A percentile compares a stretch with the other conserved stretches of the same genome.
Conservation (phyloP, 192 early-diverging fungal genomes). For the Chytriomyces sp. region DNA sequence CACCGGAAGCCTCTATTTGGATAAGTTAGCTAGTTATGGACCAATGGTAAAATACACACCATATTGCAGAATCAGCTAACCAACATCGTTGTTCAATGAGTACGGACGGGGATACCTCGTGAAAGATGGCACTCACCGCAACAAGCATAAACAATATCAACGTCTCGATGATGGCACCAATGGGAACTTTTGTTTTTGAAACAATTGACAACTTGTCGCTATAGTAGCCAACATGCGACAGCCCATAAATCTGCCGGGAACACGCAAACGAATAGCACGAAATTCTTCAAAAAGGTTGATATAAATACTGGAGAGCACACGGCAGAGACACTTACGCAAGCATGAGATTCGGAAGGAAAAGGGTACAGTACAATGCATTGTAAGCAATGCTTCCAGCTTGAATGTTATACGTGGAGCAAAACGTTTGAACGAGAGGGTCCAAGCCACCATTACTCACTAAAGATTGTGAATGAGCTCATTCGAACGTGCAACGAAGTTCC, state of each 20-base stretch:
- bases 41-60: not conserved
- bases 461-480: not conserved
- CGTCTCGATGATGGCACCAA: not conserved
- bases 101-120: not conserved
- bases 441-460: not conserved
- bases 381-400: not conserved
- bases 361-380: not conserved
- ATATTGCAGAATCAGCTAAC: slow-evolving; percentile 4
- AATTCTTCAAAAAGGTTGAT: too few species aligned
- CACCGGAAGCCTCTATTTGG: slow-evolving; percentile 3
- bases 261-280: slow-evolving; percentile 16
- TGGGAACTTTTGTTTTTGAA: slow-evolving; percentile 1
- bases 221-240: slow-evolving; percentile 11
- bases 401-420: not conserved
- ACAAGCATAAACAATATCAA: not conserved
- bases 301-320: too few species aligned
- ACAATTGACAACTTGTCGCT: not conserved
- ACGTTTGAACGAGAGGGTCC: not conserved
- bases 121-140: slow-evolving; percentile 10
- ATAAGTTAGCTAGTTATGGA: not conserved
- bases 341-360: not conserved
- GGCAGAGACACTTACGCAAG: not conserved
- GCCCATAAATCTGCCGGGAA: slow-evolving; percentile 4
- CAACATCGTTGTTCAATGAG: not conserved
- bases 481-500: not conserved